These are phyloP conservation scores for Ogataea sp. DNA, from an alignment of 805 yeast species.

Conservation along the genomic window DNA sequence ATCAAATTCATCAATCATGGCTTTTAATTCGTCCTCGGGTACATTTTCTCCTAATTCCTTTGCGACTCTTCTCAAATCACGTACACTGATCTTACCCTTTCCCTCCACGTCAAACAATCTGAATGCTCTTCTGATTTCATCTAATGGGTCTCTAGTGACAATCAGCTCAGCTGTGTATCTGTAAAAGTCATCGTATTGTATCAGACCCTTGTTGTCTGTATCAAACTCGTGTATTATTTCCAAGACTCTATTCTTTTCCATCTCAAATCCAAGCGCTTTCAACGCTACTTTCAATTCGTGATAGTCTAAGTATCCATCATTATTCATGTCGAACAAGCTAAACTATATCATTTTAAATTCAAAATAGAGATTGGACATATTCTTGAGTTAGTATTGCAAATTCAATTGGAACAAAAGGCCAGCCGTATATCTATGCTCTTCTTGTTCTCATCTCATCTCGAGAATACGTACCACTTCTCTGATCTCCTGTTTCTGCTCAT, in stretches of 20 bases:
- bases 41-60: slow-evolving; percentile 88
- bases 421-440: too few species aligned
- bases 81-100: slow-evolving; percentile 77
- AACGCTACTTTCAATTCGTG: slow-evolving; percentile 93
- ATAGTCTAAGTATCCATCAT: slow-evolving; percentile 82
- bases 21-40: slow-evolving; percentile 85
- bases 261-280: slow-evolving; percentile 87
- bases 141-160: slow-evolving; percentile 84
- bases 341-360: slow-evolving; percentile 36
- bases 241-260: slow-evolving; percentile 65
- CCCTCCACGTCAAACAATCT: slow-evolving; percentile 79
- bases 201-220: slow-evolving; percentile 61
- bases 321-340: slow-evolving; percentile 83
- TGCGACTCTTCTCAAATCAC: slow-evolving; percentile 82
- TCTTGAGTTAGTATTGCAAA: background rate
- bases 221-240: slow-evolving; percentile 76
- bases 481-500: slow-evolving; percentile 86
- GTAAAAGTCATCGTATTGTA: slow-evolving; percentile 76
- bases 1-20: slow-evolving; percentile 98
- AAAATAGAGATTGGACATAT: background rate
- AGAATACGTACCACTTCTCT: slow-evolving; percentile 60
- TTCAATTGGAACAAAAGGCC: too few species aligned
- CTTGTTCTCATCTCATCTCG: too few species aligned
- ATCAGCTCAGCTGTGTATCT: slow-evolving; percentile 75
- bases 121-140: slow-evolving; percentile 87